Evolutionary conservation across 1,284 basidiomycete species (phyloP), one percentile per base, ranked within the genome.

Genomic region (Polyporus tsugae): DNA sequence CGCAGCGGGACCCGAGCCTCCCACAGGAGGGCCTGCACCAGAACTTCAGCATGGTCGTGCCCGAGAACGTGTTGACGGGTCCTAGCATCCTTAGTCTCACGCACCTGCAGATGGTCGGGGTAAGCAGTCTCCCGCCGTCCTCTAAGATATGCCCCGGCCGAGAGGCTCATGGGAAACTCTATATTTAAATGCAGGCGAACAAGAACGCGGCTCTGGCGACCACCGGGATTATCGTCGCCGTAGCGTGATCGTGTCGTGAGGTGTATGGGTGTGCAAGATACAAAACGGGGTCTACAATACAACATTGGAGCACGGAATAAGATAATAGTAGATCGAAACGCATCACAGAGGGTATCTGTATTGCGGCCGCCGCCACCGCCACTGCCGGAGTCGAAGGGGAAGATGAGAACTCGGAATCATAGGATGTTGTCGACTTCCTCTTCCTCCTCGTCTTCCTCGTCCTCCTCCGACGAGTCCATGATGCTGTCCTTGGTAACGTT

Each of bases 381-480:
- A 49, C 52, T 17, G 46, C 29, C 52, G 38, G 33, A n/a, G 9
- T 25, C 29, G 29, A 10, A 11, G 19, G 10, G 15, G 49, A 22
- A 6, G 6, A 38, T 4, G 39, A 2, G 39, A 22, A 38, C 4
- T 15, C 46, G 46, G 25, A n/a, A 41, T 68, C 62, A 72, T 15
- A 74, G 73, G 35, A 78, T 69, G 49, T 75, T 70, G 64, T 74
- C 72, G 38, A 77, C 76, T 61, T 76, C 75, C 22, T 79, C 79
- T 11, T 76, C 79, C 36, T 78, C 78, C 25, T 63, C 62, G 49
- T 79, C 78, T 9, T 76, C 79, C 36, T 78, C 78, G 25, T 63
- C 62, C 49, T 78, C 78, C 49, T 70, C 67, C 11, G 75, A 72
- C 29, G 74, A 72, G 66, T 76, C 77, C 74, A 77, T 76, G 66